Evolutionary conservation across 2,329 filamentous ascomycete genomes (phyloP), one percentile per base, ranked within the genome.

Genomic region (Teratosphaeria epicoccoides): DNA sequence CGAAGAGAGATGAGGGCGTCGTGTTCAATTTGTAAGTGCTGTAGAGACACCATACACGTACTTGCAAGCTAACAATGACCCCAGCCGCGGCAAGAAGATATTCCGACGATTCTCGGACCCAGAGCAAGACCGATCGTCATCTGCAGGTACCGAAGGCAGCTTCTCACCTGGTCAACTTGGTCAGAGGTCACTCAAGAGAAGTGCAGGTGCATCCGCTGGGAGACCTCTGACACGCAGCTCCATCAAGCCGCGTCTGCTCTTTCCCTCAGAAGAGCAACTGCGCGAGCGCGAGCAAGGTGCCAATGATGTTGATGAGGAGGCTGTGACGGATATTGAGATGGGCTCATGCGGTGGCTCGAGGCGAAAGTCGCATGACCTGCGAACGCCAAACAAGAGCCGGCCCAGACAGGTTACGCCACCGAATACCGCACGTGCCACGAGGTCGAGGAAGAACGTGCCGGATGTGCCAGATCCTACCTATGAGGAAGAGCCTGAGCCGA

Each of bases 1-100:
- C 78, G 3, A 68, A 74, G 26, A 82, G 84, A 25, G 77, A 83
- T 3, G 85, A 91, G 66, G 87, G 87, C 54, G 77, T 88, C 63
- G 73, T 89, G 55, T 88, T 83, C 61, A 78, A 83, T 11, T 91
- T 91, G 85, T 89, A 76, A 78, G 85, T 83, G 22, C 11, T 40
- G 14, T 50, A 37, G 45, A 26, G 46, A 26, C 47, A 50, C 11
- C 49, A 46, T 47, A 43, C 28, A 43, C 4, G 6, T 17, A 23
- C 33, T 43, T 14, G 20, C 45, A 45, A 11, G 48, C 66, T 72
- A 63, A 70, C 57, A 49, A 29, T 26, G 24, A 46, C 24, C 37
- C 47, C 55, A 89, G 85, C 74, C 87, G 87, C 61, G 87, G 87
- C 66, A 88, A 85, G 74, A 87, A 82, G 65, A 75, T 87, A 52